Percentiles rank a stretch among this genome's conserved stretches.
phyloP scores from a whole-genome alignment of 768 basidiomycete species.

The Phaeotremella skinneri region DNA sequence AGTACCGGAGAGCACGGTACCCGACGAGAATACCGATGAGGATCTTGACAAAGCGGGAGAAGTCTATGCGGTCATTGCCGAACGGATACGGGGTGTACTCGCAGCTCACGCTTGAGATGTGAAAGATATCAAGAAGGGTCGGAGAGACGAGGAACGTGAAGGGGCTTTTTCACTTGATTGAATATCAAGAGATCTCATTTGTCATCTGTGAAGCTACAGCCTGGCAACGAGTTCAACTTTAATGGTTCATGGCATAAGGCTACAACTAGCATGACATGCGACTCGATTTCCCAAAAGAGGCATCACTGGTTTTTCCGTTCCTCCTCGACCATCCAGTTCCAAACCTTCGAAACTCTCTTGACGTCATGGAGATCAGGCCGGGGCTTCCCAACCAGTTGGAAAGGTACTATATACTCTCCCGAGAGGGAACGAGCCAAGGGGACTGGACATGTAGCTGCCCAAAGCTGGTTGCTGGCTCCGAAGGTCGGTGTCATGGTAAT shows the following conservation, averaged over 20 bases:
- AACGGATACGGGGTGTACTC: slow-evolving; percentile 26
- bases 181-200: too few species aligned
- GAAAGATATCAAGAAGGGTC: background rate
- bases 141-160: too few species aligned
- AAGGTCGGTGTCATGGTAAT: slow-evolving; percentile 18
- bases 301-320: slow-evolving; percentile 19
- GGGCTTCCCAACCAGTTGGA: slow-evolving; percentile 26
- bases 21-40: slow-evolving; percentile 67
- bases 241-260: too few species aligned
- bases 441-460: slow-evolving; percentile 33
- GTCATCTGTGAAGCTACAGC: too few species aligned
- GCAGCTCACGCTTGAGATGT: slow-evolving; percentile 9
- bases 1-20: slow-evolving; percentile 60
- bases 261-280: too few species aligned
- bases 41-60: slow-evolving; percentile 51
- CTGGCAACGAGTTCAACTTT: too few species aligned
- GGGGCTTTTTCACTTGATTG: too few species aligned
- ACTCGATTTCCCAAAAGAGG: background rate
- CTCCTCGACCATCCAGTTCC: slow-evolving; percentile 43
- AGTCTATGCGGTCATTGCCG: slow-evolving; percentile 18
- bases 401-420: slow-evolving; percentile 44
- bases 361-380: slow-evolving; percentile 34
- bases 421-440: slow-evolving; percentile 22
- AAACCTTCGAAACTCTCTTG: slow-evolving; percentile 21
- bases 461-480: slow-evolving; percentile 41